Conservation (phyloP, 202 grass and related monocot genomes). For the Carex arenaria region DNA sequence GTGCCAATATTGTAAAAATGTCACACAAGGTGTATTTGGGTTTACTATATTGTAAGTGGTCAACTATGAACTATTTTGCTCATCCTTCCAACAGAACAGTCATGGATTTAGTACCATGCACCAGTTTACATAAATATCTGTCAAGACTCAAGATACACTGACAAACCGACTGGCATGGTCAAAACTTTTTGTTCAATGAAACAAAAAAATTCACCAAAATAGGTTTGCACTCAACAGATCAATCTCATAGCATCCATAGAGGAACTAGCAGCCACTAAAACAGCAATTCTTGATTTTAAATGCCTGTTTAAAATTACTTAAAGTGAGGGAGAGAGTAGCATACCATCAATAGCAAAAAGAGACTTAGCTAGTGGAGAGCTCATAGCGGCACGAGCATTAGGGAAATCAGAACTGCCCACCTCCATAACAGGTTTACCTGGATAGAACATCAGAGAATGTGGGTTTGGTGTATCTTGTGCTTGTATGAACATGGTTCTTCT, state of each 20-base stretch:
- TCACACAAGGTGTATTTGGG: not conserved
- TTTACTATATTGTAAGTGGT: not conserved
- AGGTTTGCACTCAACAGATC: not conserved
- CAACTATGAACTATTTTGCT: not conserved
- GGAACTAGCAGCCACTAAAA: not conserved
- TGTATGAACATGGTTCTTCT: slow-evolving; percentile 98
- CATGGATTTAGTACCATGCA: not conserved
- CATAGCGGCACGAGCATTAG: slow-evolving; percentile 66
- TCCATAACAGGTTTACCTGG: slow-evolving; percentile 95
- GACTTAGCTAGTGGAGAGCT: slow-evolving; percentile 80
- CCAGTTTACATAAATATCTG: not conserved
- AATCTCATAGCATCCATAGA: not conserved
- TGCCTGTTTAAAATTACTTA: not conserved
- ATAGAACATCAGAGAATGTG: slow-evolving; percentile 89
- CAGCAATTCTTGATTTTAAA: not conserved
- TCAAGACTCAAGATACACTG: not conserved
- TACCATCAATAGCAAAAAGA: slow-evolving; percentile 80
- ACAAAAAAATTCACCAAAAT: not conserved
- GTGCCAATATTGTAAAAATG: not conserved
- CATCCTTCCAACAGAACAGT: not conserved
- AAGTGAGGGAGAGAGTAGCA: slow-evolving; percentile 3
- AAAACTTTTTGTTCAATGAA: not conserved
- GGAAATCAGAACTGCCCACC: slow-evolving; percentile 93
- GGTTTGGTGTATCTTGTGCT: slow-evolving; percentile 85
- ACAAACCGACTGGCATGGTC: not conserved